Evolutionary conservation across 2,329 filamentous ascomycete species (phyloP).

Genomic region (Xylaria sp.): DNA sequence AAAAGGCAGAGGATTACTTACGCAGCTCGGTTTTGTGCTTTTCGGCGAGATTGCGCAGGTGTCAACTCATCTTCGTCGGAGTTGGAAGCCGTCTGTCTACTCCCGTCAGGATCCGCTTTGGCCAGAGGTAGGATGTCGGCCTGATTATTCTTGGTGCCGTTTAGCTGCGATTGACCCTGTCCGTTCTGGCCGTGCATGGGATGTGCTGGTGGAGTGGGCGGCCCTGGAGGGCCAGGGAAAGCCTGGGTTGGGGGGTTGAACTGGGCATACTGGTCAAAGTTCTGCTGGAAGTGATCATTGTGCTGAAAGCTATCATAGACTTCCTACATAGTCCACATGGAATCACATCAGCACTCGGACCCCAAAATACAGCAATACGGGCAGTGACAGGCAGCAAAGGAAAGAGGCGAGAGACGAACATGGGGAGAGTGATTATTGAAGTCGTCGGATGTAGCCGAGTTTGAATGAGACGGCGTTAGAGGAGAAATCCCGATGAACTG

Average conservation of each 20-base stretch:
- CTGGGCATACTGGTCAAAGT: constrained; percentile 49
- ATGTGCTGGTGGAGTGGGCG: constrained; percentile 56
- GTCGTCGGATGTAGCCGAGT: constrained; percentile 57
- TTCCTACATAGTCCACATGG: constrained; percentile 44
- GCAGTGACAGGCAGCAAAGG: constrained; percentile 19
- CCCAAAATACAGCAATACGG: constrained; percentile 32
- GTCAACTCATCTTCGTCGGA: constrained; percentile 60
- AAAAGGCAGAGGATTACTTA: constrained; percentile 44
- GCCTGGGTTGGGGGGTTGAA: constrained; percentile 44
- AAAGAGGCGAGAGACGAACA: constrained; percentile 44
- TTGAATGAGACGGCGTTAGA: constrained; percentile 58
- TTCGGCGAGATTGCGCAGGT: constrained; percentile 60
- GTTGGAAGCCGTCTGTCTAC: constrained; percentile 49
- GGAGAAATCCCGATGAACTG: constrained; percentile 58
- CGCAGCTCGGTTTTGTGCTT: constrained; percentile 65
- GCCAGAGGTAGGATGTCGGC: constrained; percentile 40
- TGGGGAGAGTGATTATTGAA: constrained; percentile 58
- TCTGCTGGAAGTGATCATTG: constrained; percentile 50
- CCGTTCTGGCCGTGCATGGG: constrained; percentile 34
- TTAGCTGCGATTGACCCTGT: constrained; percentile 32
- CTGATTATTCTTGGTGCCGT: constrained; percentile 27
- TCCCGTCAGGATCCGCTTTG: constrained; percentile 45
- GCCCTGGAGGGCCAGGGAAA: constrained; percentile 53
- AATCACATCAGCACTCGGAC: constrained; percentile 32
- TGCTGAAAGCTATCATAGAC: constrained; percentile 51